Evolutionary conservation across 2,329 filamentous ascomycete species (phyloP).

Genomic region (Camillea tinctor): DNA sequence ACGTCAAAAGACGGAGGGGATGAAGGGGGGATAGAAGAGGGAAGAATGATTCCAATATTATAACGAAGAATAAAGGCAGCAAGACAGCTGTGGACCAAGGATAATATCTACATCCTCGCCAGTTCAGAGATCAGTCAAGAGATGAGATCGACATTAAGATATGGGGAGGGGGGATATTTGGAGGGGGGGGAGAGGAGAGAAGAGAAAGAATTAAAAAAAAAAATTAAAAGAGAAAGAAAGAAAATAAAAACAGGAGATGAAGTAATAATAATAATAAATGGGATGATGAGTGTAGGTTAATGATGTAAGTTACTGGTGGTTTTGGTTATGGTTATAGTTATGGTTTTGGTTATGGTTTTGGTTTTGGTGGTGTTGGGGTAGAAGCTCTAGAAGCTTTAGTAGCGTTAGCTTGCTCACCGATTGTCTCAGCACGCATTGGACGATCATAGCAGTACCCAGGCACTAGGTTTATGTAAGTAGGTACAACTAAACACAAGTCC

Average conservation of each 20-base stretch:
- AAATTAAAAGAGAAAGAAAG: neutral
- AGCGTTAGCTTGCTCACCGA: neutral
- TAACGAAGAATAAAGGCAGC: slow-evolving; percentile 6
- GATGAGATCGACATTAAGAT: neutral
- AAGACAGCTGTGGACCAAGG: slow-evolving; percentile 8
- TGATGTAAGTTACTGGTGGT: too few species aligned
- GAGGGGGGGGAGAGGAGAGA: neutral
- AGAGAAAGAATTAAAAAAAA: too few species aligned
- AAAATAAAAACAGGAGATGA: neutral
- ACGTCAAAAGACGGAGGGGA: neutral
- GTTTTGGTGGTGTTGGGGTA: slow-evolving; percentile 2
- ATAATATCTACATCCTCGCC: slow-evolving; percentile 18
- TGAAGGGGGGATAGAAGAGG: neutral
- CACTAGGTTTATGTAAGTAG: too few species aligned
- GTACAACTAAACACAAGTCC: too few species aligned
- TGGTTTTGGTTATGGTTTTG: neutral
- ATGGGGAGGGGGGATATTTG: neutral
- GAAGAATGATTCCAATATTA: neutral
- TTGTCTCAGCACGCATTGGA: slow-evolving; percentile 5
- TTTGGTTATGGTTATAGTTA: neutral
- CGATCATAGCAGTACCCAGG: slow-evolving; percentile 11
- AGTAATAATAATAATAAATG: neutral
- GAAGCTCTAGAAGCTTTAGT: slow-evolving; percentile 9
- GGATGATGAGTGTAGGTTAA: too few species aligned
- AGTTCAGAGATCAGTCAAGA: neutral